Evolutionary conservation across 73 alveolate genomes (phyloP), one percentile per base, ranked within the genome.

Genomic region (Paramecium sonneborni): DNA sequence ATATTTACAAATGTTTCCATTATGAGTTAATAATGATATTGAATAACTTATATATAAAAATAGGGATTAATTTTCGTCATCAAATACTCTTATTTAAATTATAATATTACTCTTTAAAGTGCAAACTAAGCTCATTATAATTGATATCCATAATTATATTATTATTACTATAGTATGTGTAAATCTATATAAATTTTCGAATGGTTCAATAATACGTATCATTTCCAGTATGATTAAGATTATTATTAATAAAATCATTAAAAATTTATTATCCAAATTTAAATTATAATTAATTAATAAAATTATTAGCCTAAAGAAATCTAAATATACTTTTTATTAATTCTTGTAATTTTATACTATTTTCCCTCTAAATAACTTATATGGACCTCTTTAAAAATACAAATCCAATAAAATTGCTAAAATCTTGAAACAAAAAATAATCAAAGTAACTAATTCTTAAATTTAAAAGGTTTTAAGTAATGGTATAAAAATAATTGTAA

Each of bases 381-480:
- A 72, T 35, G 86, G 86, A 5, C 86, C 86, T 12, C 86, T 72
- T 72, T 32, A 35, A 35, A 32, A 72, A 37, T 72, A 72, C 5
- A 72, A 0, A 72, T 72, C 86, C 20, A 10, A 72, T 15, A 72
- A 11, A 18, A 72, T 23, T 6, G 44, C 18, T 20, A 62, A 62
- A 3, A 26, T 32, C 44, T 62, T 62, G 6, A 62, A 23, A 3
- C 84, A 43, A 26, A 21, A 62, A 1, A 62, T 30, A 14, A 26
- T 7, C 5, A 5, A 62, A 20, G 20, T 11, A 62, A 30, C 9
- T 1, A 12, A n/a, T n/a, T 62, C 44, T 14, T 26, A 32, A 44
- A 21, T 2, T 26, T 46, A 32, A 62, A 62, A 23, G 12, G 11
- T 23, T 3, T 62, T 1, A 26, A 14, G 6, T n/a, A 62, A 26